These are phyloP conservation scores for Fusarium robinianum DNA, from an alignment of 2,329 filamentous ascomycete genomes.

Conservation along the genomic window DNA sequence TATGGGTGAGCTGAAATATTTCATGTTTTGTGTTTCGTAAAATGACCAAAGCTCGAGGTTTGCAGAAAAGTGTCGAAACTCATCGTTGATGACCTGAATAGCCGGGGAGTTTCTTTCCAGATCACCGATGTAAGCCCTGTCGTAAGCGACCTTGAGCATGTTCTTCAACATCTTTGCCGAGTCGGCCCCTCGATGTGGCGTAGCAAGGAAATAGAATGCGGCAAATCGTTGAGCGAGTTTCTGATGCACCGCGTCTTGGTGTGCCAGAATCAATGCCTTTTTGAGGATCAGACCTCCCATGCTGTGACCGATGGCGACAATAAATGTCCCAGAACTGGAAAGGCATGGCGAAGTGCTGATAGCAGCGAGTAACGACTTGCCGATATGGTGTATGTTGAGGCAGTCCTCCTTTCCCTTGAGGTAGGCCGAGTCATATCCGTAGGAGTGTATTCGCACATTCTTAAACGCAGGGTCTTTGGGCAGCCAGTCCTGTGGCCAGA, in stretches of 20 bases:
- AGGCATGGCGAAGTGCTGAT: constrained; percentile 34
- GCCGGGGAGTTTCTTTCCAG: constrained; percentile 42
- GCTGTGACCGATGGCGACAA: constrained; percentile 51
- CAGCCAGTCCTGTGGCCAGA: constrained; percentile 43
- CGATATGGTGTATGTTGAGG: constrained; percentile 41
- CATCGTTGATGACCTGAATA: constrained; percentile 48
- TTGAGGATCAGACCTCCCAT: constrained; percentile 50
- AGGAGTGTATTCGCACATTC: constrained; percentile 35
- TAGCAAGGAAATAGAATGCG: constrained; percentile 47
- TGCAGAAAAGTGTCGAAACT: constrained; percentile 47
- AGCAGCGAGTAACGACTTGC: constrained; percentile 37
- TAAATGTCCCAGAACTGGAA: constrained; percentile 27
- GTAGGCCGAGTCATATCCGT: constrained; percentile 43
- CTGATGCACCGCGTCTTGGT: constrained; percentile 38
- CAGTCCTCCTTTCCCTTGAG: constrained; percentile 30
- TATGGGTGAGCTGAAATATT: constrained; percentile 28
- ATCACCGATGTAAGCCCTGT: constrained; percentile 45
- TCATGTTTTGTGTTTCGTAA: constrained; percentile 47
- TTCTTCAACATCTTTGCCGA: constrained; percentile 43
- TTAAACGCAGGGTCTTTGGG: constrained; percentile 35
- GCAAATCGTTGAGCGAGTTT: constrained; percentile 37
- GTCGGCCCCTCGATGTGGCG: constrained; percentile 48
- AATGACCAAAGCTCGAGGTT: constrained; percentile 49
- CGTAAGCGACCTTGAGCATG: constrained; percentile 41
- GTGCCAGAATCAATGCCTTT: constrained; percentile 42